Base-by-base conservation (phyloP, 495 filamentous ascomycete genomes). In the Hypoxylon fragiforme region DNA sequence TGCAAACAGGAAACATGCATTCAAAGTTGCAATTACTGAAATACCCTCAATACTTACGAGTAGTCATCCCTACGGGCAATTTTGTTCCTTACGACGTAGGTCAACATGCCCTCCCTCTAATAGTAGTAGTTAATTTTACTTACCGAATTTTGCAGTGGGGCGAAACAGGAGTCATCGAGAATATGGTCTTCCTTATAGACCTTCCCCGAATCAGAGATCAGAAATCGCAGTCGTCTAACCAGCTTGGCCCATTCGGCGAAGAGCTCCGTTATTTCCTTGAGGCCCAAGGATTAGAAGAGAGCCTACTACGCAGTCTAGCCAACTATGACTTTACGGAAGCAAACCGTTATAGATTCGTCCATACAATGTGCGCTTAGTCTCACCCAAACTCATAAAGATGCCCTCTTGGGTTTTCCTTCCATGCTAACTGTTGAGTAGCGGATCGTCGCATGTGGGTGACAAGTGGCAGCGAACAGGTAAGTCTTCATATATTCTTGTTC, bases 11-110 rank as follows among this genome's bases (percentile, higher is more conserved):
- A 7, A 57, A 77, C 58, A 96, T 95, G 91, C 91, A 96, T 62
- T 94, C 89, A 3, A 96, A 96, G 60, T 70, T 96, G 9, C 88
- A 90, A 79, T 74, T 96, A 0, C 76, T 96, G 0, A 91, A 89
- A 57, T 85, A 90, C 54, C 73, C 77, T 0, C 62, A 52, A 0
- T 82, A 91, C 62, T 63, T 95, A 1, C 79, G 91, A 0, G 77
- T 96, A 7, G 91, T 80, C 0, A 78, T 96, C 0, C 91, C 91
- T 0, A 91, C 81, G 7, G 91, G 88, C 0, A 96, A 96, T 52
- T 67, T 95, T 3, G 79, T 85, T n/a, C 71, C 78, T 1, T 87
- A 84, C 57, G 91, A 96, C 45, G 58, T 62, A 36, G 44, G 58
- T 48, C 14, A 7, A 21, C 9, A 11, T 14, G 1, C 18, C 31